Conservation (phyloP, 2,329 filamentous ascomycete species). For the Alternaria rosae region DNA sequence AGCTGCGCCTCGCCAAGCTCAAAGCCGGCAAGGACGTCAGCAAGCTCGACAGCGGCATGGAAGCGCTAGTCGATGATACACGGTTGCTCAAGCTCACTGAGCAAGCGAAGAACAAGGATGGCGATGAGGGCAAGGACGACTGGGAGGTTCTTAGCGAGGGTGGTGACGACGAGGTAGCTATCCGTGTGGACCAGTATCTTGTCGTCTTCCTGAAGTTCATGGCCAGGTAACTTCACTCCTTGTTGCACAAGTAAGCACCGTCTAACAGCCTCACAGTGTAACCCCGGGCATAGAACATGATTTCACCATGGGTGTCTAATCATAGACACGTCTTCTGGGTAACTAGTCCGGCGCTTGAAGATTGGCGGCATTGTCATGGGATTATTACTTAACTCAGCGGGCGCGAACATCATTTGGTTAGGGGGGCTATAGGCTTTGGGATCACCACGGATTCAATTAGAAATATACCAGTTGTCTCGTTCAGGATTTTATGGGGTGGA, state of each 20-base stretch:
- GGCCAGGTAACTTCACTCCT: conserved; percentile 50
- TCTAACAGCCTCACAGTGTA: conserved; percentile 72
- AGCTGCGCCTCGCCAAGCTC: conserved; percentile 84
- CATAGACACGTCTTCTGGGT: not conserved
- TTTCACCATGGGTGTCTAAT: conserved; percentile 91
- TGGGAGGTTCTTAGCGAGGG: conserved; percentile 68
- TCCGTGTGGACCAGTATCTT: conserved; percentile 86
- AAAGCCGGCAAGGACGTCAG: conserved; percentile 66
- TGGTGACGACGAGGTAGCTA: conserved; percentile 78
- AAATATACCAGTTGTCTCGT: not conserved
- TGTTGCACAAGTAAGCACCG: conserved; percentile 56
- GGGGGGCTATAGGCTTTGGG: not conserved
- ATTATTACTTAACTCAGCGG: conserved; percentile 5
- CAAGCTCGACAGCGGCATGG: conserved; percentile 70
- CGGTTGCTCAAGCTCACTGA: conserved; percentile 67
- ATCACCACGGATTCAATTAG: not conserved
- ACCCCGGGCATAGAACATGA: conserved; percentile 98
- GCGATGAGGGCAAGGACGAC: conserved; percentile 57
- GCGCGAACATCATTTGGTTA: conserved; percentile 1
- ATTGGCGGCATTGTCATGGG: conserved; percentile 10
- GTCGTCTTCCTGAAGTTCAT: conserved; percentile 85
- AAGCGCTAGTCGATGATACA: conserved; percentile 85
- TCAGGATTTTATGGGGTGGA: not conserved
- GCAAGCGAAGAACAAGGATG: conserved; percentile 53
- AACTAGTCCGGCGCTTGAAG: not conserved